Evolutionary conservation across 106 monocot species (phyloP), one percentile per base, ranked within the genome.

Genomic region (Acorus gramineus): DNA sequence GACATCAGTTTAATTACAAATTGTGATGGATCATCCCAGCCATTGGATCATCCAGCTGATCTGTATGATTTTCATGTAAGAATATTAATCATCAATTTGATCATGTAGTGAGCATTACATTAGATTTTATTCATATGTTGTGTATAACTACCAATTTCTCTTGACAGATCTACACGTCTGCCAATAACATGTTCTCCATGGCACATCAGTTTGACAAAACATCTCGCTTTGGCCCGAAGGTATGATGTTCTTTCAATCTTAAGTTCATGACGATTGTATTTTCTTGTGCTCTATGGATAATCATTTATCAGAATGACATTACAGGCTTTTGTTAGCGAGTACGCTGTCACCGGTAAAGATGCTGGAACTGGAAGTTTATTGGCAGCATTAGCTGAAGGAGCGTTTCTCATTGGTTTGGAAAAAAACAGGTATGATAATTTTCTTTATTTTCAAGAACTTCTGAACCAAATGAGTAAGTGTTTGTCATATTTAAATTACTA

Each of bases 311-410:
- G 4, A 61, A 44, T 53, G 44, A 7, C 10, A 43, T 54, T 71
- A 12, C 69, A 98, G 98, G 98, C 84, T 51, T 92, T 99, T 78
- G 89, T 99, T 71, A 99, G 98, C 69, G 98, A 99, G 72, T 99
- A 99, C 84, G 98, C 98, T 55, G 98, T 92, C 47, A 90, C 85
- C 47, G 87, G 87, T 65, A 72, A 71, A 14, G 96, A 92, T 88
- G 92, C 92, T 69, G 98, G 98, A 60, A 77, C 63, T 55, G 98
- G 98, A 62, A 92, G 83, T 65, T 74, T 99, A 48, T 52, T 92
- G 42, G 92, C 98, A 59, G 88, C 92, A 67, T 66, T 99, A 60
- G 98, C 70, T 49, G 89, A 99, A 89, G 98, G 92, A 59, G 88
- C 62, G 42, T 99, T 99, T 61, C 92, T 99, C 73, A 86, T 99